These are phyloP conservation scores for Nemania abortiva DNA, from an alignment of 2,329 filamentous ascomycete genomes.

Conservation along the genomic window DNA sequence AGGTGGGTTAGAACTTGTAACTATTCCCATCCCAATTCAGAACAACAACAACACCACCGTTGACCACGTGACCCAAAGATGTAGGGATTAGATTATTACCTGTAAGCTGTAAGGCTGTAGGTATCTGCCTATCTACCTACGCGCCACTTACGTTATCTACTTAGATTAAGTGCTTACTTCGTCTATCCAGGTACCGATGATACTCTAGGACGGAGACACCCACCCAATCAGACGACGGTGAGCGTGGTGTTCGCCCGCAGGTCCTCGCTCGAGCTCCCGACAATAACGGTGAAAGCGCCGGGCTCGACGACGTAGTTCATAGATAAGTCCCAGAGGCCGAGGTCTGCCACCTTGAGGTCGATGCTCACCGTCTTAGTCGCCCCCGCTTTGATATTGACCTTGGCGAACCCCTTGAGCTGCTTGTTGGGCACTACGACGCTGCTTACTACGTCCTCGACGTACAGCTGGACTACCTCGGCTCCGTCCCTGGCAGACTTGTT, in stretches of 20 bases:
- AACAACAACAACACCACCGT: not conserved
- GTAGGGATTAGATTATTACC: conserved; percentile 16
- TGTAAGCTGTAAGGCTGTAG: not conserved
- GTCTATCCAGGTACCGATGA: not conserved
- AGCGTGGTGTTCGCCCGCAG: conserved; percentile 68
- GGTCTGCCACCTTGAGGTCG: conserved; percentile 60
- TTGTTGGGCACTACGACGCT: conserved; percentile 74
- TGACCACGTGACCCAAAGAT: not conserved
- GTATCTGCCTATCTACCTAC: too few relatives aligned
- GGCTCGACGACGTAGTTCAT: conserved; percentile 82
- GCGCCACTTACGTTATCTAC: too few relatives aligned
- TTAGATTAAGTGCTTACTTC: too few relatives aligned
- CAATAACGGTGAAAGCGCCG: conserved; percentile 72
- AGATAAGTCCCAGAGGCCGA: conserved; percentile 67
- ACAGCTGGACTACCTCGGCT: conserved; percentile 76
- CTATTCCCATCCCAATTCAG: too few relatives aligned
- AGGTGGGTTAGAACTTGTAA: too few relatives aligned
- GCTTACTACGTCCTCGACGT: conserved; percentile 72
- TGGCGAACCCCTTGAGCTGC: conserved; percentile 75
- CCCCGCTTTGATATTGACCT: conserved; percentile 71
- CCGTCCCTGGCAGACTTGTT: conserved; percentile 70
- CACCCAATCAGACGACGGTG: conserved; percentile 56
- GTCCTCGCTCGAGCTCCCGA: conserved; percentile 71
- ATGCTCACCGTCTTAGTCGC: conserved; percentile 66
- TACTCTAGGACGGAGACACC: not conserved